Evolutionary conservation across 2,329 filamentous ascomycete genomes (phyloP).

Genomic region (Colletotrichum falcatum): DNA sequence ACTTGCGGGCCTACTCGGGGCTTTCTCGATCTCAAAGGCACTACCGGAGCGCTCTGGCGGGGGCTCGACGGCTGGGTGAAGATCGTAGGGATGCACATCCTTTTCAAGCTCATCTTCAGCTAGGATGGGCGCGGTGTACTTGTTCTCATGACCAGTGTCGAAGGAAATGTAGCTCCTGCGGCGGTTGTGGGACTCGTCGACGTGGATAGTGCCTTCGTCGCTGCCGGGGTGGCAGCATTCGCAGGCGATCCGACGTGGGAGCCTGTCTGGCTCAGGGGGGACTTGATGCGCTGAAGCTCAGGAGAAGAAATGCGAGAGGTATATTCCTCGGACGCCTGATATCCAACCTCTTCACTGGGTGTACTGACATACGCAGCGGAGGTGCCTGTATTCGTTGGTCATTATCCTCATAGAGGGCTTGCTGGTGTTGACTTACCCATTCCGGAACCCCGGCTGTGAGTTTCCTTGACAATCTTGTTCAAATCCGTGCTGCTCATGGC

Average conservation of each 20-base stretch:
- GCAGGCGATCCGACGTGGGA: constrained; percentile 45
- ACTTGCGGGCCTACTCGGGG: constrained; percentile 74
- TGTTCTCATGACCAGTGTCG: constrained; percentile 45
- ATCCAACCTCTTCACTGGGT: constrained; percentile 91
- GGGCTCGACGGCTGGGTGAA: constrained; percentile 87
- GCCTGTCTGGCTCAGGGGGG: constrained; percentile 46
- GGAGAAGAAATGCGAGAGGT: constrained; percentile 76
- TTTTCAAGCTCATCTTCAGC: constrained; percentile 89
- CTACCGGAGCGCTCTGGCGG: constrained; percentile 72
- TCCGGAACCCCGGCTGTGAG: constrained; percentile 65
- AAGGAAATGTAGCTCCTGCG: constrained; percentile 51
- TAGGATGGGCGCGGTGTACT: constrained; percentile 82
- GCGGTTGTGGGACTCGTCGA: constrained; percentile 73
- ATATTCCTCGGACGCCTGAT: constrained; percentile 88
- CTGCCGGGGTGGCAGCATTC: constrained; percentile 50
- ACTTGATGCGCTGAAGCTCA: constrained; percentile 50
- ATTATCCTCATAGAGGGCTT: background rate
- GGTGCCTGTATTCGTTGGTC: constrained; percentile 65
- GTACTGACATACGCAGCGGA: constrained; percentile 75
- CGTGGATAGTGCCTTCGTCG: constrained; percentile 77
- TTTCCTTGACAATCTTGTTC: constrained; percentile 87
- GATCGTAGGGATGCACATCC: constrained; percentile 73
- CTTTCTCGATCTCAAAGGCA: constrained; percentile 66
- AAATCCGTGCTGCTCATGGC: constrained; percentile 90
- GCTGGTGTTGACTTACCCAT: constrained; percentile 57